Conservation (phyloP, 192 early-diverging fungal genomes). For the Backusella luteola region DNA sequence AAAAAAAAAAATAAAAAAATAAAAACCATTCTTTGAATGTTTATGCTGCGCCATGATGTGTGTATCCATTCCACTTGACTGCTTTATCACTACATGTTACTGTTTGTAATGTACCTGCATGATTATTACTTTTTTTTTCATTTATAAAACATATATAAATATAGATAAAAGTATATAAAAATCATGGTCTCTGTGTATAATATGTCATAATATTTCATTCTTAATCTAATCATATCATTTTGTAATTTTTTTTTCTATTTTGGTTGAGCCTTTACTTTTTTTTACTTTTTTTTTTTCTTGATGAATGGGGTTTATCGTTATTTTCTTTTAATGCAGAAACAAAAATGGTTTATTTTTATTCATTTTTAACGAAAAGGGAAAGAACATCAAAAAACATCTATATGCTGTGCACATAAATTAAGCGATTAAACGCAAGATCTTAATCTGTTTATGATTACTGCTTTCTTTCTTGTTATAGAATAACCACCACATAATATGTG, state of each 20-base stretch:
- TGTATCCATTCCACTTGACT: not conserved
- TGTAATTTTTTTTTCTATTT: not conserved
- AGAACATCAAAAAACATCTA: not conserved
- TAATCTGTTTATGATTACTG: not conserved
- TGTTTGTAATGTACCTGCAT: constrained; percentile 6
- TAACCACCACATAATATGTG: not conserved
- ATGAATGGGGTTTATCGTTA: not conserved
- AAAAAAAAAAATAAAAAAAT: not conserved
- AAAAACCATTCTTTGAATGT: not conserved
- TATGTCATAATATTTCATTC: not conserved
- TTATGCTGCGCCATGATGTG: not conserved
- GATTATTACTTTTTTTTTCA: not conserved
- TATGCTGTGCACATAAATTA: not conserved
- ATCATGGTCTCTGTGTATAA: not conserved
- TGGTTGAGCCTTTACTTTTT: not conserved
- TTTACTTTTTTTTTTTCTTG: not conserved
- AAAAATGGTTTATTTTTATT: not conserved
- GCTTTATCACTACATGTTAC: not conserved
- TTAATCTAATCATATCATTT: not conserved
- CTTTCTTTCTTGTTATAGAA: not conserved
- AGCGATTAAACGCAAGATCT: not conserved
- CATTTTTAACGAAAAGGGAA: not conserved
- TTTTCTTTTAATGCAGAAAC: not conserved
- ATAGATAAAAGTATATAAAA: not conserved
- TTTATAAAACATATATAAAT: not conserved